Evolutionary conservation across 2,329 filamentous ascomycete genomes (phyloP).

Genomic region (Beauveria sp.): DNA sequence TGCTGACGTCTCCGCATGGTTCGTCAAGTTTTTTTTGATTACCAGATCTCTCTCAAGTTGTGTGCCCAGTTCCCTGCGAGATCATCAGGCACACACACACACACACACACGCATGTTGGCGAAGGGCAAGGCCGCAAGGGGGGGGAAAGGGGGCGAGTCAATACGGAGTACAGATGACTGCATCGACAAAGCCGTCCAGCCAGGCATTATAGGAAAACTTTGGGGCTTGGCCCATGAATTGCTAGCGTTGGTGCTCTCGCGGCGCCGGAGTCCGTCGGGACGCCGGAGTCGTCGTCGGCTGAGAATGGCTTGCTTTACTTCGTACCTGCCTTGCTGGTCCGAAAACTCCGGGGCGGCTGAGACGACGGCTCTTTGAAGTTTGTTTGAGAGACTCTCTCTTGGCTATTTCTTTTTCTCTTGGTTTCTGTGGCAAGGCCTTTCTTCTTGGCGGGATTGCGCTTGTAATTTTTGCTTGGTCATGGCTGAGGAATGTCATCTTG

Average conservation of each 20-base stretch:
- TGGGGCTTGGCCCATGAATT: neutral
- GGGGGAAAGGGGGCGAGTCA: too few relatives aligned
- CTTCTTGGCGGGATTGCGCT: neutral
- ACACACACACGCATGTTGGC: too few relatives aligned
- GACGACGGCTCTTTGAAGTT: neutral
- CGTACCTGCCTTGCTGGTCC: neutral
- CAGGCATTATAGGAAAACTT: neutral
- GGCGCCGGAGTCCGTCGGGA: neutral
- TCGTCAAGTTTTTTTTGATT: neutral
- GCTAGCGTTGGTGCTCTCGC: neutral
- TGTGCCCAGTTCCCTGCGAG: neutral
- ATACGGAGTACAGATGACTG: too few relatives aligned
- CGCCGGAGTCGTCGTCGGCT: neutral
- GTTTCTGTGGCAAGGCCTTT: neutral
- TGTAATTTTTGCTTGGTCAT: neutral
- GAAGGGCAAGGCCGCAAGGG: too few relatives aligned
- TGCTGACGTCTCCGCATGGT: neutral
- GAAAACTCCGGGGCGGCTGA: conserved; percentile 6
- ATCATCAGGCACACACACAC: neutral
- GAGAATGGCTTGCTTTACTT: neutral
- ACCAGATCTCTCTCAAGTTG: neutral
- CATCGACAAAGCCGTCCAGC: neutral
- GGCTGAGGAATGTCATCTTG: neutral
- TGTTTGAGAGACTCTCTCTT: too few relatives aligned
- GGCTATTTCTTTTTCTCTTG: too few relatives aligned